phyloP scores from a whole-genome alignment of 2,329 filamentous ascomycete genomes.

The Xylariales sp. region DNA sequence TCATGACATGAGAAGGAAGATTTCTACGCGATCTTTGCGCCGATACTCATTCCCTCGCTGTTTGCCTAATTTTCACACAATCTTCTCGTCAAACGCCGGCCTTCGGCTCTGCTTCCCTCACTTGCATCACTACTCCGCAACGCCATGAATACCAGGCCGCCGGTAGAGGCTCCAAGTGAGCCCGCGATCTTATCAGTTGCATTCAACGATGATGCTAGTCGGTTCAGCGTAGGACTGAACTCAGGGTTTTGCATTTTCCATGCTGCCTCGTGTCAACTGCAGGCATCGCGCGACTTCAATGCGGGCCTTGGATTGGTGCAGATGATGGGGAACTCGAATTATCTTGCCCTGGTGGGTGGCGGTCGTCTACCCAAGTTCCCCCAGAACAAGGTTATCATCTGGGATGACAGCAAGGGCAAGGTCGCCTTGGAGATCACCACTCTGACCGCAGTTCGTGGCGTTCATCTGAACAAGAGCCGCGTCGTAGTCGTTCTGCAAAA shows the following conservation, averaged over 20 bases:
- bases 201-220: constrained; percentile 81
- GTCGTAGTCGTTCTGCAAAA: constrained; percentile 80
- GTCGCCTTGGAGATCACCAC: constrained; percentile 74
- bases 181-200: constrained; percentile 76
- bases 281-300: constrained; percentile 56
- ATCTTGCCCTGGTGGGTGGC: constrained; percentile 84
- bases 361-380: constrained; percentile 81
- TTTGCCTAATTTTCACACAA: too few species aligned
- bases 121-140: too few species aligned
- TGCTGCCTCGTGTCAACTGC: not conserved
- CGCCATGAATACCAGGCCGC: constrained; percentile 83
- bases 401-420: constrained; percentile 80
- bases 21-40: too few species aligned
- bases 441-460: constrained; percentile 73
- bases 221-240: constrained; percentile 83
- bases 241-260: constrained; percentile 67
- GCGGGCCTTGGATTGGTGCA: constrained; percentile 77
- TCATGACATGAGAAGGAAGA: too few species aligned
- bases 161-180: constrained; percentile 72
- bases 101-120: too few species aligned
- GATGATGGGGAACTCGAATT: constrained; percentile 85
- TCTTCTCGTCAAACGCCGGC: too few species aligned
- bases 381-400: constrained; percentile 87
- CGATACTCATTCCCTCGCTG: too few species aligned
- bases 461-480: constrained; percentile 70